Conservation (phyloP, 768 basidiomycete species). For the Amanita fuliginea region DNA sequence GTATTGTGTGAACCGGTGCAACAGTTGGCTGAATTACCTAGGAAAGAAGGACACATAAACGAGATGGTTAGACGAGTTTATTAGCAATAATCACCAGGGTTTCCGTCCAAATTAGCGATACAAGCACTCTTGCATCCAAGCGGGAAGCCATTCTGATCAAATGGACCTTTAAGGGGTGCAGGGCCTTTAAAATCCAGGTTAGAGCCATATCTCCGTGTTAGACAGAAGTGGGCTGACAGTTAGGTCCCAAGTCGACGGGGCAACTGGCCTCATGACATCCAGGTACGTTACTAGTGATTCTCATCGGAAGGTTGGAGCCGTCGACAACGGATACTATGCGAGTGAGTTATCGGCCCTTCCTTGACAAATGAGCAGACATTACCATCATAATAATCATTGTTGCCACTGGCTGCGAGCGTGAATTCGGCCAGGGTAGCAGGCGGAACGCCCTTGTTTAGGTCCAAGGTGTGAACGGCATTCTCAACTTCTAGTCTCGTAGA, state of each 20-base stretch:
- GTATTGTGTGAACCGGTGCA: slow-evolving; percentile 48
- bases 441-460: slow-evolving; percentile 36
- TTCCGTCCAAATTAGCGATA: slow-evolving; percentile 28
- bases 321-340: slow-evolving; percentile 52
- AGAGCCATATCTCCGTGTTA: background rate
- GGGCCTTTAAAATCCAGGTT: slow-evolving; percentile 26
- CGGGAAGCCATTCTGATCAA: slow-evolving; percentile 38
- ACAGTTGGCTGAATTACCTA: slow-evolving; percentile 52
- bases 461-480: slow-evolving; percentile 22
- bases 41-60: background rate
- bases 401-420: slow-evolving; percentile 37
- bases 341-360: background rate
- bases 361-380: background rate
- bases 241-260: slow-evolving; percentile 26
- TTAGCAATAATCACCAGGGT: slow-evolving; percentile 18
- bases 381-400: slow-evolving; percentile 53
- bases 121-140: slow-evolving; percentile 59
- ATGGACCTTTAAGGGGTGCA: slow-evolving; percentile 38
- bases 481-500: no score
- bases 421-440: slow-evolving; percentile 63
- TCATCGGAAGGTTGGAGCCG: slow-evolving; percentile 53
- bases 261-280: slow-evolving; percentile 39
- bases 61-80: background rate
- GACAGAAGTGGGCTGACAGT: slow-evolving; percentile 28
- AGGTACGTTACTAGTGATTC: slow-evolving; percentile 17